These are phyloP conservation scores for Pseudonitzschia pungens DNA, from an alignment of 108 stramenopile genomes.

Conservation along the genomic window DNA sequence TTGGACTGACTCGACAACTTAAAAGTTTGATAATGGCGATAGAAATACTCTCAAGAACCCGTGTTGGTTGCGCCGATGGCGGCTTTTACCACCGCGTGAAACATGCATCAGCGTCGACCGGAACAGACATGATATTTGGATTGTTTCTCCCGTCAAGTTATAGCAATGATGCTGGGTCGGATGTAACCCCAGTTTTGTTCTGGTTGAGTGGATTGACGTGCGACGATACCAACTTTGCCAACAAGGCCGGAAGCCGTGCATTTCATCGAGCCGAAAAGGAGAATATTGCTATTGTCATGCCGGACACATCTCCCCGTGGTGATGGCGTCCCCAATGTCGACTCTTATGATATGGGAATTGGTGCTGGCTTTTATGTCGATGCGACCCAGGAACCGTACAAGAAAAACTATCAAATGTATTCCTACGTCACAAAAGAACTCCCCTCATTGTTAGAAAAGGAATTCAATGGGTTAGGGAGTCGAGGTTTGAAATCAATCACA, in stretches of 20 bases:
- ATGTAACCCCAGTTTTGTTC: constrained; percentile 59
- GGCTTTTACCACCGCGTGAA: constrained; percentile 71
- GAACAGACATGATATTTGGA: constrained; percentile 68
- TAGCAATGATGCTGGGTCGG: constrained; percentile 15
- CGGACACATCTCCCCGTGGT: constrained; percentile 95
- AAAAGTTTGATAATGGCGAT: not conserved
- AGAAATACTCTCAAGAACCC: constrained; percentile 60
- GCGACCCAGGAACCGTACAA: constrained; percentile 83
- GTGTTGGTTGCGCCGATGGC: constrained; percentile 52
- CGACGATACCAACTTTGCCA: constrained; percentile 93
- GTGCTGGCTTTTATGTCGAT: constrained; percentile 98
- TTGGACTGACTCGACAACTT: not conserved
- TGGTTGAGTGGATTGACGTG: constrained; percentile 97
- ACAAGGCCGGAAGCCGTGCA: constrained; percentile 80
- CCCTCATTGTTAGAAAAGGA: constrained; percentile 66
- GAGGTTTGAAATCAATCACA: constrained; percentile 57
- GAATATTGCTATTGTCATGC: constrained; percentile 90
- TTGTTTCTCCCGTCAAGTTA: constrained; percentile 59
- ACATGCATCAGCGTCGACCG: constrained; percentile 65
- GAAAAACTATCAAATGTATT: constrained; percentile 93
- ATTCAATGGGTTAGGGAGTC: constrained; percentile 45
- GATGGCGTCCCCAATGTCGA: constrained; percentile 79
- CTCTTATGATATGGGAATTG: constrained; percentile 93
- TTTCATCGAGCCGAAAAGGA: constrained; percentile 71
- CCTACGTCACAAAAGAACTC: constrained; percentile 91